phyloP scores from a whole-genome alignment of 768 basidiomycete genomes.

The Phanerochaete sordida region DNA sequence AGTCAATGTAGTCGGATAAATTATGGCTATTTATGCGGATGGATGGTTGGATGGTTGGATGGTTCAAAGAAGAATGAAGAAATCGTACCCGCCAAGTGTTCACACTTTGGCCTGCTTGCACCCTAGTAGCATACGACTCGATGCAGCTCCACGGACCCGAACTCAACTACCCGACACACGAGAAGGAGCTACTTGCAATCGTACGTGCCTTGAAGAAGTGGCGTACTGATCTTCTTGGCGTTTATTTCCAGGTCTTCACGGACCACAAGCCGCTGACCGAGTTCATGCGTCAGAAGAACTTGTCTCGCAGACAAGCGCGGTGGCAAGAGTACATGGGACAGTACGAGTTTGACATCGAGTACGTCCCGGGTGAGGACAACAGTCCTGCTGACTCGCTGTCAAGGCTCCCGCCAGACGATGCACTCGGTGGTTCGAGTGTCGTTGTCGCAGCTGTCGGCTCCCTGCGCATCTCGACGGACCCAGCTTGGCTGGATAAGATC shows the following conservation, averaged over 20 bases:
- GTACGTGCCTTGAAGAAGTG: conserved; percentile 27
- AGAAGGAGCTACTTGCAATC: conserved; percentile 37
- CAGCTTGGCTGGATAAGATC: conserved; percentile 1
- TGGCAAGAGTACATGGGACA: conserved; percentile 38
- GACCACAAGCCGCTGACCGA: conserved; percentile 36
- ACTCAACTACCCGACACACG: conserved; percentile 35
- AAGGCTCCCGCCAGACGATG: conserved; percentile 13
- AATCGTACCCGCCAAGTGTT: too few species aligned
- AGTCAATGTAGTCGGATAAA: too few species aligned
- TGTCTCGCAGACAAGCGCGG: conserved; percentile 31
- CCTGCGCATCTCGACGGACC: conserved; percentile 3
- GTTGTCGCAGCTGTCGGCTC: not conserved
- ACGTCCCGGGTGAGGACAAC: conserved; percentile 38
- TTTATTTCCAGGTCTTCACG: conserved; percentile 27
- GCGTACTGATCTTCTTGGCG: conserved; percentile 19
- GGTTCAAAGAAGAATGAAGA: too few species aligned
- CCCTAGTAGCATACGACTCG: conserved; percentile 33
- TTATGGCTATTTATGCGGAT: too few species aligned
- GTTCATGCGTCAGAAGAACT: conserved; percentile 28
- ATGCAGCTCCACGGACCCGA: conserved; percentile 24
- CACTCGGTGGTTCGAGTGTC: too few species aligned
- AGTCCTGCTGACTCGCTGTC: conserved; percentile 39
- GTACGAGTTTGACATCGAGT: conserved; percentile 34
- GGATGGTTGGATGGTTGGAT: too few species aligned
- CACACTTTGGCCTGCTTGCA: too few species aligned